Base-by-base conservation (phyloP, 257 asterid species). In the Salvia hispanica region DNA sequence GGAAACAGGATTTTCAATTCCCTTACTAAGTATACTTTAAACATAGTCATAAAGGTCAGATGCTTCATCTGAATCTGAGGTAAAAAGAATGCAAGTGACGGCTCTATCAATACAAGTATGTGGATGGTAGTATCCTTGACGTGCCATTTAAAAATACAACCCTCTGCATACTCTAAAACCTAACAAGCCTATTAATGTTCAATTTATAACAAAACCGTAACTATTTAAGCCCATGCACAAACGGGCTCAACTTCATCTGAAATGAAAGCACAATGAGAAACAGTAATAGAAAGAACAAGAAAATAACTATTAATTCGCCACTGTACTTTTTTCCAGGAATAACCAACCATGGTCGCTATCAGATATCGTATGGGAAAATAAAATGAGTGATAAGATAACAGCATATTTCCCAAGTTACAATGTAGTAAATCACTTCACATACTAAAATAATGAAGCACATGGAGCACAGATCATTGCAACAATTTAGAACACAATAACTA, bases 341-440 rank as follows among this genome's bases (percentile, higher is more conserved):
- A 62, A 4, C 39, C 58, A 13, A 9, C 59, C 31, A 36, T 16
- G 43, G 46, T 48, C 47, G 12, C 55, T 46, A 18, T 31, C 0
- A 54, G 42, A 28, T 55, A 55, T 8, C 33, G 18, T 55, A 56
- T 11, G 43, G 11, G 21, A 31, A 72, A 72, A 72, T 63, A 47
- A 11, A 15, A 64, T 18, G 54, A 28, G 25, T 37, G 10, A 44
- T 25, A 57, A 16, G 3, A 25, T 28, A 16, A 50, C 72, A 64
- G 34, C 60, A 57, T 37, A 56, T 46, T 18, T 4, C 36, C 47
- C 40, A 48, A 28, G 63, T 11, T 21, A 9, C 72, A 37, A 39
- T 54, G 71, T 34, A 48, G 66, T 46, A 57, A 34, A 47, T 58
- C 55, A 57, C 34, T 73, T 66, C 46, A 47, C 48, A 58, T 39